phyloP scores from a whole-genome alignment of 306 rosid species.

The Glycine latifolia region DNA sequence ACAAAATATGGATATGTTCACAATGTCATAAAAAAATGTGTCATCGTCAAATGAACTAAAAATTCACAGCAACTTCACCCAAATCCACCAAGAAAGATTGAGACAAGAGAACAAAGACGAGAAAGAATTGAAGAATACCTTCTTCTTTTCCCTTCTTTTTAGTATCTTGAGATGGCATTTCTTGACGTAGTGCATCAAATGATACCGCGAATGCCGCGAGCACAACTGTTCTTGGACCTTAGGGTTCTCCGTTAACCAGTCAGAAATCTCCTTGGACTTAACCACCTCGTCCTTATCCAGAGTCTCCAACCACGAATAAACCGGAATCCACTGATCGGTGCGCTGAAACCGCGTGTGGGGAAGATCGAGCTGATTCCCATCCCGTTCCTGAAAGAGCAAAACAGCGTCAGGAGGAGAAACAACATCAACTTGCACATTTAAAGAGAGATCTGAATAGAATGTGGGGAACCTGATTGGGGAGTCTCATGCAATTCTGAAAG shows the following conservation, averaged over 20 bases:
- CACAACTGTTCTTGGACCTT: conserved; percentile 76
- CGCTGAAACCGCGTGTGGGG: conserved; percentile 92
- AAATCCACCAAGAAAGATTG: too few relatives aligned
- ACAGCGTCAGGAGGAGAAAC: neutral
- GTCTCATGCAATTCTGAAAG: conserved; percentile 81
- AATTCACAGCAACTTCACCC: too few relatives aligned
- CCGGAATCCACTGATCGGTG: conserved; percentile 91
- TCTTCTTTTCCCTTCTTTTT: conserved; percentile 81
- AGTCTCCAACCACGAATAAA: conserved; percentile 87
- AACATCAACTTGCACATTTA: neutral
- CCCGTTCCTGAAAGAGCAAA: conserved; percentile 56
- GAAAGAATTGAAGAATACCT: conserved; percentile 58
- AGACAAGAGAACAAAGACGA: too few relatives aligned
- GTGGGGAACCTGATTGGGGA: conserved; percentile 48
- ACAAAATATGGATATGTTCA: neutral
- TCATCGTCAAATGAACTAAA: too few relatives aligned
- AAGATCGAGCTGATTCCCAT: conserved; percentile 60
- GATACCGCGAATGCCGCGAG: conserved; percentile 88
- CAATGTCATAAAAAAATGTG: too few relatives aligned
- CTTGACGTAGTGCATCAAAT: conserved; percentile 90
- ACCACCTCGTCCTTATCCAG: conserved; percentile 83
- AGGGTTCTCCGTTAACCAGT: conserved; percentile 84
- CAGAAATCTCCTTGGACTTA: conserved; percentile 88
- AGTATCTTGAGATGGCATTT: conserved; percentile 94
- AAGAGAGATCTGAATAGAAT: neutral